A percentile compares a stretch with the other conserved stretches of the same genome.
Conservation (phyloP, 2,329 filamentous ascomycete species). For the Colletotrichum graminicola region DNA sequence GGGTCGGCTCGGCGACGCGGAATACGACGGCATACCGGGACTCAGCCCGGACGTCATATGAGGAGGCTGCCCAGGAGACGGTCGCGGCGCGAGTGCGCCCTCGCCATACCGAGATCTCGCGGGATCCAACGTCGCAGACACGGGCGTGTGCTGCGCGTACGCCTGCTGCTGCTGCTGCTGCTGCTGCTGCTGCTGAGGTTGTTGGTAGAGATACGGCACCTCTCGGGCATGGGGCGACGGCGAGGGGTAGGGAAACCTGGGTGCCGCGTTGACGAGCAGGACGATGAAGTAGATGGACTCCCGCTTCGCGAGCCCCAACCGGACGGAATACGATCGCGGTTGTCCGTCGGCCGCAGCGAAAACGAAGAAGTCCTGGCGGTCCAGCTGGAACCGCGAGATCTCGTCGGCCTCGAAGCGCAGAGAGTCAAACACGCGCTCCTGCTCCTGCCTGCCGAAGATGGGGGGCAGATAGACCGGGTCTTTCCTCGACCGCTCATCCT, state of each 20-base stretch:
- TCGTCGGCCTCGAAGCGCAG: conserved; percentile 68
- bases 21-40: conserved; percentile 60
- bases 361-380: conserved; percentile 66
- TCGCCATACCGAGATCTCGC: conserved; percentile 57
- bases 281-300: conserved; percentile 74
- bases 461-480: conserved; percentile 74
- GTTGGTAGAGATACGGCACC: conserved; percentile 57
- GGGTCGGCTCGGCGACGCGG: conserved; percentile 57
- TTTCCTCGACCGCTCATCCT: conserved; percentile 68
- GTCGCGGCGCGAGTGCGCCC: conserved; percentile 48
- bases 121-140: conserved; percentile 62
- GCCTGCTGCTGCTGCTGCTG: conserved; percentile 51
- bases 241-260: conserved; percentile 58
- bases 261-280: conserved; percentile 56
- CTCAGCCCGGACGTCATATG: conserved; percentile 55
- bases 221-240: conserved; percentile 61
- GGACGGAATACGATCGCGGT: conserved; percentile 61
- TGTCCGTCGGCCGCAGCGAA: conserved; percentile 67
- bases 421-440: conserved; percentile 66
- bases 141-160: conserved; percentile 60
- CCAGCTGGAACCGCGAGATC: conserved; percentile 63
- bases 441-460: conserved; percentile 68
- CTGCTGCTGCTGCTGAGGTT: conserved; percentile 45
- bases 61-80: conserved; percentile 47
- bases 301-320: conserved; percentile 69